Base-by-base conservation (phyloP, 441 rosid genomes). In the Pelargonium exstipulatum region DNA sequence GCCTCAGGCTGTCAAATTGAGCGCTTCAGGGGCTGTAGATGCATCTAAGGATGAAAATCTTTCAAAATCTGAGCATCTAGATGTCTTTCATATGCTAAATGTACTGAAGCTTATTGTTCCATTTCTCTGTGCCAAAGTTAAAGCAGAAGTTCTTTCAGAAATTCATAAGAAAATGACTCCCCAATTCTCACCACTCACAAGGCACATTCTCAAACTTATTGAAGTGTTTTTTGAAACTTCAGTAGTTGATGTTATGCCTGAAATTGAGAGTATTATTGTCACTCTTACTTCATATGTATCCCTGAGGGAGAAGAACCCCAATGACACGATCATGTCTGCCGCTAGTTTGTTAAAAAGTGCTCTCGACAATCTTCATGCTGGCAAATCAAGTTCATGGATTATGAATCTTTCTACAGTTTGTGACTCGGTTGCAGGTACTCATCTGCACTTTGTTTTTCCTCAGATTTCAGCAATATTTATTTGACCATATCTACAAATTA, bases 1-100 rank as follows among this genome's bases (percentile, higher is more conserved):
- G 82, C 76, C 81, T 66, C 57, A 62, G 73, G 88, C 87, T 22
- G 70, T 78, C 72, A 65, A 65, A 51, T 24, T 87, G 37, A 74
- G 80, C 64, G 73, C 78, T 37, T 71, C 45, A 7, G 75, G 73
- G 65, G 62, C 69, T 61, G 74, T 61, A 48, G 86, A 86, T 73
- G 87, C 67, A 51, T 78, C 86, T 72, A 85, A 78, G 70, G 84
- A 68, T 65, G 88, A 85, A 29, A 68, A 64, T 1, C 22, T 70
- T 32, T 72, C 78, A 17, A 86, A 79, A 69, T 70, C 82, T 12
- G 88, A 87, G 72, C 76, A 84, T 60, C 70, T 81, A 35, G 96
- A 85, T 79, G 90, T 86, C 78, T 87, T 88, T 22, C 91, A 86
- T 74, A 75, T 87, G 88, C 72, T 95, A 70, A 88, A 88, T 80